Base-by-base conservation (phyloP, 2,329 filamentous ascomycete genomes). In the Periconia sp. region DNA sequence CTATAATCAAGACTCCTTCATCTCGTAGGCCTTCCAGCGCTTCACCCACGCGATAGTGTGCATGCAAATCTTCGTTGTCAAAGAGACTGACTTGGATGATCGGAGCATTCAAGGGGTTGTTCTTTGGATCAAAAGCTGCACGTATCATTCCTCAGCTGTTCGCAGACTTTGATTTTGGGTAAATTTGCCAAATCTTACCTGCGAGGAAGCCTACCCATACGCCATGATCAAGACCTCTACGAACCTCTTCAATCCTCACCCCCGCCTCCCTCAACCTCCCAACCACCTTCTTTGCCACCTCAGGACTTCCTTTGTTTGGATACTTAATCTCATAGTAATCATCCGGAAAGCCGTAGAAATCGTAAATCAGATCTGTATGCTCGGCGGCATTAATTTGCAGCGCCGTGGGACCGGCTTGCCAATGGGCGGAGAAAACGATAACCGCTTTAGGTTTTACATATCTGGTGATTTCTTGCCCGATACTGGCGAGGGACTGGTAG, bases 391-490 rank as follows among this genome's bases (percentile, higher is more conserved):
- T 91, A 60, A 91, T 80, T 63, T 87, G 77, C 56, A 91, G 81
- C 3, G 76, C 78, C 61, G 81, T 76, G 40, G 74, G 72, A 66
- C 74, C 44, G 7, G 81, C 85, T 73, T 90, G 85, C 89, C 89
- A 92, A 71, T 92, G 89, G 1, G 88, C 89, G 1, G 88, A 91
- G 68, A 92, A 87, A 23, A 91, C 86, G 1, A 92, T 84, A 15
- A 92, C 81, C 1, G 88, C 89, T 57, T 83, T 86, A 1, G 89
- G 89, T 63, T 86, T 87, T 42, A 91, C 83, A 56, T 84, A 82
- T 27, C 82, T 77, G 0, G 87, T 90, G 66, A 92, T 90, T 63
- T 91, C 88, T 8, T 72, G 78, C 41, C 89, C 89, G 49, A 91
- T 85, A 20, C 78, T 70, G 60, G 86, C 81, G 5, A 92, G 81